phyloP scores from a whole-genome alignment of 176 grass and related monocot genomes.

The Aegilops sharonensis region DNA sequence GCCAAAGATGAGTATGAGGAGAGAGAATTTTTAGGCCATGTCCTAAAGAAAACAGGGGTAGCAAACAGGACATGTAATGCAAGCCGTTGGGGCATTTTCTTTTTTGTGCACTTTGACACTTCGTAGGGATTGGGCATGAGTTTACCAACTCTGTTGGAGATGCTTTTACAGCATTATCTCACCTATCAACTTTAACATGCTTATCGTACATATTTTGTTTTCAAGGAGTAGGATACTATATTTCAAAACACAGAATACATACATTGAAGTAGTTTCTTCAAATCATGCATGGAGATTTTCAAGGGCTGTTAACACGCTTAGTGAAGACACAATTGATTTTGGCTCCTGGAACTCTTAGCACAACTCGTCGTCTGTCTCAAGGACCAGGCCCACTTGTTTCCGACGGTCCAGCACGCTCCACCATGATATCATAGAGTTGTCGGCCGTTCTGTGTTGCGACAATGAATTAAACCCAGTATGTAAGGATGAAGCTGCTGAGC shows the following conservation, averaged over 20 bases:
- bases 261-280: not conserved
- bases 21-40: too few relatives aligned
- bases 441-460: constrained; percentile 56
- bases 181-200: not conserved
- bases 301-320: too few relatives aligned
- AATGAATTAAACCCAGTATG: not conserved
- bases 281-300: not conserved
- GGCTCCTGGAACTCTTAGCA: not conserved
- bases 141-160: not conserved
- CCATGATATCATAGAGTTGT: constrained; percentile 84
- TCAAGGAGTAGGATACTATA: not conserved
- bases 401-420: constrained; percentile 78
- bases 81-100: too few relatives aligned
- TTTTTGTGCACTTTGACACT: too few relatives aligned
- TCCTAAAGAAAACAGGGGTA: too few relatives aligned
- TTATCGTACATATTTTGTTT: not conserved
- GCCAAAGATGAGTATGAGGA: too few relatives aligned
- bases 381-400: constrained; percentile 64
- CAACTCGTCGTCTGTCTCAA: not conserved
- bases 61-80: too few relatives aligned
- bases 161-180: not conserved
- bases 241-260: not conserved
- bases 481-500: not conserved
- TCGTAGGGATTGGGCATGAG: too few relatives aligned
- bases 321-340: not conserved